These are phyloP conservation scores for bread wheat (Triticum aestivum) DNA, from an alignment of 176 grass and related monocot species.

Conservation along the genomic window IWGSC_CS_RefSeq_v2.1 NC_057797.1:521565382-521565881, in stretches of 20 bases:
- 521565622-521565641: slow-evolving; percentile 89
- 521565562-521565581: slow-evolving; percentile 18
- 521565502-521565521: slow-evolving; percentile 76
- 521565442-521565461: slow-evolving; percentile 57
- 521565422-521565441: slow-evolving; percentile 56
- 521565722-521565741: slow-evolving; percentile 69
- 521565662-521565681: slow-evolving; percentile 70
- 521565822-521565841: slow-evolving; percentile 90
- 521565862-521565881: slow-evolving; percentile 34
- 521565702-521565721: slow-evolving; percentile 73
- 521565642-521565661: slow-evolving; percentile 90
- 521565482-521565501: slow-evolving; percentile 82
- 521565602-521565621: slow-evolving; percentile 28
- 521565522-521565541: slow-evolving; percentile 87
- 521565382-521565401: slow-evolving; percentile 13
- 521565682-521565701: slow-evolving; percentile 59
- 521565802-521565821: slow-evolving; percentile 81
- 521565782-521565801: slow-evolving; percentile 80
- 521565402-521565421: slow-evolving; percentile 28
- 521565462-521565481: slow-evolving; percentile 63
- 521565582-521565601: slow-evolving; percentile 6
- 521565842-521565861: slow-evolving; percentile 85
- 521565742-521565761: slow-evolving; percentile 60
- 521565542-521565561: slow-evolving; percentile 22
- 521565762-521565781: slow-evolving; percentile 65